Evolutionary conservation across 2,329 filamentous ascomycete species (phyloP).

Genomic region (Botryotinia calthae): DNA sequence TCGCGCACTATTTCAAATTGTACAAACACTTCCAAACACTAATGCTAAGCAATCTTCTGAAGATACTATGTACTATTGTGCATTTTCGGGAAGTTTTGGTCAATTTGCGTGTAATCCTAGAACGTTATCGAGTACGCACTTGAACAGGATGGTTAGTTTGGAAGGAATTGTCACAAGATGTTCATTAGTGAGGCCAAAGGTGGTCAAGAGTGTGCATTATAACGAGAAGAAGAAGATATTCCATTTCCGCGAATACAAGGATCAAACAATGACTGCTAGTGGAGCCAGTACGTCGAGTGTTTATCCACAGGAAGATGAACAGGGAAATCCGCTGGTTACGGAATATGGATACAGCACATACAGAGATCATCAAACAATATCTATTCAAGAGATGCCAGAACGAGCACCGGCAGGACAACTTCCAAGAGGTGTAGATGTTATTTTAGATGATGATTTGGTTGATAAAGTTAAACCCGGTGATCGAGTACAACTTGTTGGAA

Average conservation of each 20-base stretch:
- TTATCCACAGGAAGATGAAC: conserved; percentile 89
- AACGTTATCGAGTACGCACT: conserved; percentile 80
- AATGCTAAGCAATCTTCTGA: conserved; percentile 72
- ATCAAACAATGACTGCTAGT: conserved; percentile 93
- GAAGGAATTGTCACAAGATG: conserved; percentile 97
- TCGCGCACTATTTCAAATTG: conserved; percentile 81
- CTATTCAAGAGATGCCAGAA: conserved; percentile 99
- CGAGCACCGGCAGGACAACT: conserved; percentile 92
- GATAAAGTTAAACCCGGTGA: conserved; percentile 95
- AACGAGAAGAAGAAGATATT: conserved; percentile 85
- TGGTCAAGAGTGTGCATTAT: conserved; percentile 98
- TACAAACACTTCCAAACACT: conserved; percentile 74
- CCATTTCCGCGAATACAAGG: conserved; percentile 83
- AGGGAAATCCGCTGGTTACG: conserved; percentile 87
- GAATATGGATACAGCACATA: conserved; percentile 97
- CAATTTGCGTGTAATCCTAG: conserved; percentile 92
- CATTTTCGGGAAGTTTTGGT: conserved; percentile 95
- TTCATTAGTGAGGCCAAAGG: conserved; percentile 90
- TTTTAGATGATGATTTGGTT: conserved; percentile 93
- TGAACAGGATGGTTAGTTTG: conserved; percentile 96
- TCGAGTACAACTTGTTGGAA: conserved; percentile 93
- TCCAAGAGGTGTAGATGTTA: conserved; percentile 91
- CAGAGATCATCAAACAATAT: conserved; percentile 94
- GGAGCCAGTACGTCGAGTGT: conserved; percentile 86
- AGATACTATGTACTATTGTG: conserved; percentile 90